Percentiles rank a stretch among this genome's conserved stretches.
Conservation (phyloP, 2,329 filamentous ascomycete genomes). For the Paramyrothecium roridum region DNA sequence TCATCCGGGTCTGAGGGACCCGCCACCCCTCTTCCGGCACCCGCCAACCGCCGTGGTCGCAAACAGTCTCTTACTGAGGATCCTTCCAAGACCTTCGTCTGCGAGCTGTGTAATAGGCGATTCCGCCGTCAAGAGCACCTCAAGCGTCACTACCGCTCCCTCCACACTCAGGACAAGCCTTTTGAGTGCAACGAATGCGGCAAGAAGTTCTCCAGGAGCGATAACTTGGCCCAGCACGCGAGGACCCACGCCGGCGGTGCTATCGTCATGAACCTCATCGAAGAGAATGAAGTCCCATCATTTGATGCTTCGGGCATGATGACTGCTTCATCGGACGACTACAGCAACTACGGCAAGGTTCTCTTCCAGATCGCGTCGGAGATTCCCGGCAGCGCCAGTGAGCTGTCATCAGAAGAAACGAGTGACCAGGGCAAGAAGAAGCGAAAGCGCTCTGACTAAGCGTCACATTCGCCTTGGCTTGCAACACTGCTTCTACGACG, state of each 20-base stretch:
- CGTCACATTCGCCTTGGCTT: background rate
- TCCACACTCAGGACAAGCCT: constrained; percentile 97
- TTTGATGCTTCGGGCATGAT: constrained; percentile 34
- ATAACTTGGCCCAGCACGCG: constrained; percentile 95
- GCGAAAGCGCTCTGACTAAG: constrained; percentile 73
- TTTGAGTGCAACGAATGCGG: constrained; percentile 97
- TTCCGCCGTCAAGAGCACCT: constrained; percentile 98
- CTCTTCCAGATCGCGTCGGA: constrained; percentile 79
- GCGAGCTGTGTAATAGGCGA: constrained; percentile 90
- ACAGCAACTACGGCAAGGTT: constrained; percentile 67
- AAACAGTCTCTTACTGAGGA: constrained; percentile 99
- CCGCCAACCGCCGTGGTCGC: constrained; percentile 85
- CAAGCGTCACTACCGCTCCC: constrained; percentile 96
- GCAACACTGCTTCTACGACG: background rate
- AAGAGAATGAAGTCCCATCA: constrained; percentile 56
- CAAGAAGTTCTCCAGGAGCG: constrained; percentile 98
- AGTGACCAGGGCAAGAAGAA: constrained; percentile 50
- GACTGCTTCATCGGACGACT: constrained; percentile 55
- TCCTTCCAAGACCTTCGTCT: constrained; percentile 97
- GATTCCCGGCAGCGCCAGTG: constrained; percentile 62
- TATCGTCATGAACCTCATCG: constrained; percentile 85
- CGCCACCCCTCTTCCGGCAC: constrained; percentile 44
- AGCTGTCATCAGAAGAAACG: constrained; percentile 53
- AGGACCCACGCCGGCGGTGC: constrained; percentile 89
- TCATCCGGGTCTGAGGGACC: constrained; percentile 42